These are phyloP conservation scores for Venturia effusa DNA, from an alignment of 2,329 filamentous ascomycete genomes.

Conservation along the genomic window DNA sequence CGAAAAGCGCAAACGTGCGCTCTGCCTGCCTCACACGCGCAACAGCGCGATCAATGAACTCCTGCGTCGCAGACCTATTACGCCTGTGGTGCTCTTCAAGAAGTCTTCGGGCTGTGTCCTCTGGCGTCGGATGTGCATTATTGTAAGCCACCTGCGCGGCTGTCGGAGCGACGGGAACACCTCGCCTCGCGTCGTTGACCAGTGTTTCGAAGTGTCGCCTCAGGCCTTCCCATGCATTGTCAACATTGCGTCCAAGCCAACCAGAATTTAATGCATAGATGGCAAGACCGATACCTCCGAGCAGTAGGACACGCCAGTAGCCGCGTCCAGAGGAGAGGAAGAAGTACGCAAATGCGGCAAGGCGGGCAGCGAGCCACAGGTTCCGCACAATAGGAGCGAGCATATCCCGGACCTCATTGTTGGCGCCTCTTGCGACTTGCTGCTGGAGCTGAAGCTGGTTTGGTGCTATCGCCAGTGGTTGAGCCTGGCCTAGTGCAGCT, in stretches of 20 bases:
- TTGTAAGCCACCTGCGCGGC: neutral
- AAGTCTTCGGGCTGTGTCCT: conserved; percentile 31
- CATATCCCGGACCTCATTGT: conserved; percentile 21
- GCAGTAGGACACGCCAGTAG: conserved; percentile 30
- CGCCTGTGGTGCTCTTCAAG: conserved; percentile 14
- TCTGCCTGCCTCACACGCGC: conserved; percentile 25
- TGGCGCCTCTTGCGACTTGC: neutral
- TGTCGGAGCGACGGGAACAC: neutral
- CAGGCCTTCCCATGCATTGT: conserved; percentile 20
- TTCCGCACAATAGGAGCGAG: conserved; percentile 33
- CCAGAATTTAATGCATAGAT: conserved; percentile 33
- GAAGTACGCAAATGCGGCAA: conserved; percentile 49
- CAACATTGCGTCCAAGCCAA: conserved; percentile 28
- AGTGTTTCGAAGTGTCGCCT: conserved; percentile 35
- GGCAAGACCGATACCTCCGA: conserved; percentile 27
- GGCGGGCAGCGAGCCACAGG: conserved; percentile 47
- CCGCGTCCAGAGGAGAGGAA: conserved; percentile 38
- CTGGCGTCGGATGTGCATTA: conserved; percentile 23
- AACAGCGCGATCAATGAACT: neutral
- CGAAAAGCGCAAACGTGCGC: conserved; percentile 48
- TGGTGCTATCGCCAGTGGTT: neutral
- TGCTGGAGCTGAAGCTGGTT: conserved; percentile 9
- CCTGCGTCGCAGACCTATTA: neutral
- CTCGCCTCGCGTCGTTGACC: conserved; percentile 16
- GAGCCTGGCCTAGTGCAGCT: neutral